Evolutionary conservation across 202 grass and related monocot species (phyloP).

Genomic region (Brachypodium distachyon): DNA sequence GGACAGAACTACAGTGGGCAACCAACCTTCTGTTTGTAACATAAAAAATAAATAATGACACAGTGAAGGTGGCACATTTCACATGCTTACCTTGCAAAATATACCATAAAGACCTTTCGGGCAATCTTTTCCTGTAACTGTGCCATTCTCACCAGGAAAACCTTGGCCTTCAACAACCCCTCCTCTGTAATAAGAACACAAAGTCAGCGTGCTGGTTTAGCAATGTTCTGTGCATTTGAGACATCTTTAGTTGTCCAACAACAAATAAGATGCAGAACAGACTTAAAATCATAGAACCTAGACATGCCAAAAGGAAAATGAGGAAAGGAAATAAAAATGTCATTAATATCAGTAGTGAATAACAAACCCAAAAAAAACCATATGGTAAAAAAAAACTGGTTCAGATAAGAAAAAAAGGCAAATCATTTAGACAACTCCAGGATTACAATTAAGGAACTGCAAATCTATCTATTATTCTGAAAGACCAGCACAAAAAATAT

Average conservation of each 20-base stretch:
- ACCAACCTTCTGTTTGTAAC: background rate
- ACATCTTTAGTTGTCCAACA: background rate
- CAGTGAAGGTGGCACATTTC: background rate
- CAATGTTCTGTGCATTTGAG: background rate
- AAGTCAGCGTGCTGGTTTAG: background rate
- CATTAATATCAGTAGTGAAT: background rate
- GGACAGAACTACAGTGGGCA: conserved; percentile 5
- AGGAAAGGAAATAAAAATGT: background rate
- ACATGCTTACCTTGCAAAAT: conserved; percentile 93
- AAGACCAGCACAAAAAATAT: background rate
- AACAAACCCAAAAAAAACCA: background rate
- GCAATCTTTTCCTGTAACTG: conserved; percentile 81
- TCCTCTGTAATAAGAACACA: conserved; percentile 47
- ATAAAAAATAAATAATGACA: background rate
- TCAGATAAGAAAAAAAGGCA: background rate
- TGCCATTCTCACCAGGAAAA: conserved; percentile 84
- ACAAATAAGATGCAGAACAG: background rate
- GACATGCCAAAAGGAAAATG: background rate
- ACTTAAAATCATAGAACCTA: background rate
- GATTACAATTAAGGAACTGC: background rate
- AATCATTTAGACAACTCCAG: background rate
- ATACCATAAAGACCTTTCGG: conserved; percentile 92
- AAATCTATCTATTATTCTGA: background rate
- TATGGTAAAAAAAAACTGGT: background rate
- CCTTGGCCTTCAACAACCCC: conserved; percentile 57